A percentile compares a stretch with the other conserved stretches of the same genome.
Evolutionary conservation across 2,329 filamentous ascomycete genomes (phyloP).

Genomic region (Penicillium sp.): DNA sequence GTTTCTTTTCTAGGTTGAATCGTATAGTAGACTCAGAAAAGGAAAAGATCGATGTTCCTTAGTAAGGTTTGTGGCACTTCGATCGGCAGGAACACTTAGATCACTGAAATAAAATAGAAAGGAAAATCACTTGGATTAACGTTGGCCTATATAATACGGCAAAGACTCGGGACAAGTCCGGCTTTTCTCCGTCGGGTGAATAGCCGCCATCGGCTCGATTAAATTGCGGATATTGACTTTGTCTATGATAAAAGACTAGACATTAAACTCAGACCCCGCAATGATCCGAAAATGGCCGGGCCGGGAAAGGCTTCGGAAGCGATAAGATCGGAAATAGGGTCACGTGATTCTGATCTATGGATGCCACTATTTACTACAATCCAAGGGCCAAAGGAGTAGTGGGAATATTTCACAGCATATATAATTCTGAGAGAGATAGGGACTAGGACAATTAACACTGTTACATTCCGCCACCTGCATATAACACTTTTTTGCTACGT

Average conservation of each 20-base stretch:
- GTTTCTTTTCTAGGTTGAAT: slow-evolving; percentile 2
- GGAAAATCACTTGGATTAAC: not conserved
- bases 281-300: slow-evolving; percentile 8
- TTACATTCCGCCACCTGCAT: not conserved
- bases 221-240: not conserved
- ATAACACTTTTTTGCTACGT: too few species aligned
- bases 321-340: slow-evolving; percentile 11
- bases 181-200: slow-evolving; percentile 3
- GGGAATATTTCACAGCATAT: too few species aligned
- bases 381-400: too few species aligned
- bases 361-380: too few species aligned
- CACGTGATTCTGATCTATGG: slow-evolving; percentile 3
- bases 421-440: not conserved
- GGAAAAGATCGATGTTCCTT: not conserved
- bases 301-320: slow-evolving; percentile 6
- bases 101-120: not conserved
- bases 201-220: slow-evolving; percentile 5
- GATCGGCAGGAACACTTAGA: not conserved
- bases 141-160: slow-evolving; percentile 5
- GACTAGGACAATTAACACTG: not conserved
- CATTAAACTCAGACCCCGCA: slow-evolving; percentile 1
- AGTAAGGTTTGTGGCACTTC: not conserved
- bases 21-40: not conserved
- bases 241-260: not conserved
- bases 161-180: slow-evolving; percentile 2